A percentile compares a stretch with the other conserved stretches of the same genome.
Evolutionary conservation across 306 rosid species (phyloP).

Genomic region (Senna siamea): DNA sequence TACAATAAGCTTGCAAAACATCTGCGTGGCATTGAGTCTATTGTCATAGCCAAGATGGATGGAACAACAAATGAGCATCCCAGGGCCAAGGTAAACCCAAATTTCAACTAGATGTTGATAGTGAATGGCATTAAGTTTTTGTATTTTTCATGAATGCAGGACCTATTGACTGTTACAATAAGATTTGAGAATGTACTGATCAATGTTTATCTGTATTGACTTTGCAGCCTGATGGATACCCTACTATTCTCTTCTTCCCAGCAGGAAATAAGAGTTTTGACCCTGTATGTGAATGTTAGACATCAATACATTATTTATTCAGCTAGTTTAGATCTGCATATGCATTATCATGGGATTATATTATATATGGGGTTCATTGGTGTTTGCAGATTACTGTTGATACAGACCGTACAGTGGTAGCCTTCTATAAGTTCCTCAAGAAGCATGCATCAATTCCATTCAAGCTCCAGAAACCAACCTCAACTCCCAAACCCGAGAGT

Average conservation of each 20-base stretch:
- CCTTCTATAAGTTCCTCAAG: constrained; percentile 89
- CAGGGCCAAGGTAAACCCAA: constrained; percentile 77
- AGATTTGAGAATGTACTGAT: not conserved
- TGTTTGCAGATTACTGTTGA: constrained; percentile 79
- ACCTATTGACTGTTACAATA: constrained; percentile 3
- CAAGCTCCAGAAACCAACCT: constrained; percentile 89
- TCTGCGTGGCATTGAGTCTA: constrained; percentile 78
- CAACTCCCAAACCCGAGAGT: constrained; percentile 48
- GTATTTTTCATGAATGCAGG: not conserved
- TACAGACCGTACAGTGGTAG: constrained; percentile 89
- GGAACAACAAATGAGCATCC: constrained; percentile 99
- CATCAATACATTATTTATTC: not conserved
- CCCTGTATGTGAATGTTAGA: constrained; percentile 45
- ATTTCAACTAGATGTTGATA: constrained; percentile 24
- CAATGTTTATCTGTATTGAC: not conserved
- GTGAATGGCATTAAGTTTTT: not conserved
- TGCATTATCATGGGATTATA: not conserved
- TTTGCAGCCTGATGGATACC: constrained; percentile 56
- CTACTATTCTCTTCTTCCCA: constrained; percentile 56
- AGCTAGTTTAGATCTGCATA: not conserved
- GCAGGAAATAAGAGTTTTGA: constrained; percentile 52
- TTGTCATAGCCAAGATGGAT: constrained; percentile 97
- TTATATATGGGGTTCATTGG: constrained; percentile 34
- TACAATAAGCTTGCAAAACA: constrained; percentile 96
- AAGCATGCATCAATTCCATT: constrained; percentile 92